Conservation (phyloP, 140 eudicot genomes). For the Artemisia princeps region DNA sequence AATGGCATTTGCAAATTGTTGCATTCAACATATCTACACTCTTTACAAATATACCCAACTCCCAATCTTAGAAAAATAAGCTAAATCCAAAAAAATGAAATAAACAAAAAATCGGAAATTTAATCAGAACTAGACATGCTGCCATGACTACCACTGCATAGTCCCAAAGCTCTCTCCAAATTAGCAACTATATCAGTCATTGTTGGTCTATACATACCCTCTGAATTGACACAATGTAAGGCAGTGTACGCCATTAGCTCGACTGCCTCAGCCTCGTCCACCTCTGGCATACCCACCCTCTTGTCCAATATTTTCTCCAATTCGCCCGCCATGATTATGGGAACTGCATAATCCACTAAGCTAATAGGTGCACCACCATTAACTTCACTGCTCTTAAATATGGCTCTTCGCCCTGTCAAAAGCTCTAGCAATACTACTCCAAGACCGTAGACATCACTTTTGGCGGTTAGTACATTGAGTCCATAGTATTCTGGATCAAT, state of each 20-base stretch:
- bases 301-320: conserved; percentile 41
- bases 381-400: conserved; percentile 35
- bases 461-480: conserved; percentile 41
- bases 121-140: conserved; percentile 43
- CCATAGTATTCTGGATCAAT: conserved; percentile 59
- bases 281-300: conserved; percentile 39
- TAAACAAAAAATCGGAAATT: conserved; percentile 3
- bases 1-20: conserved; percentile 32
- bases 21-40: conserved; percentile 30
- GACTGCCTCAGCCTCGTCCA: conserved; percentile 46
- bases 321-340: conserved; percentile 40
- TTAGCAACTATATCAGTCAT: conserved; percentile 49
- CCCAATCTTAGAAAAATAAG: background rate
- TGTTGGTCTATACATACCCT: conserved; percentile 45
- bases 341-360: conserved; percentile 48
- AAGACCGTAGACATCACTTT: conserved; percentile 56
- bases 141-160: conserved; percentile 35
- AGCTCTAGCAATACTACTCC: conserved; percentile 54
- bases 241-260: conserved; percentile 55
- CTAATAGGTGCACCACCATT: conserved; percentile 42
- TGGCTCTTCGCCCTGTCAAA: conserved; percentile 43
- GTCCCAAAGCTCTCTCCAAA: conserved; percentile 46
- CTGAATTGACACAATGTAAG: conserved; percentile 44
- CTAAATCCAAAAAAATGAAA: conserved; percentile 15
- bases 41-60: conserved; percentile 29